Base-by-base conservation (phyloP, 2,329 filamentous ascomycete species). In the Fusarium avenaceum region DNA sequence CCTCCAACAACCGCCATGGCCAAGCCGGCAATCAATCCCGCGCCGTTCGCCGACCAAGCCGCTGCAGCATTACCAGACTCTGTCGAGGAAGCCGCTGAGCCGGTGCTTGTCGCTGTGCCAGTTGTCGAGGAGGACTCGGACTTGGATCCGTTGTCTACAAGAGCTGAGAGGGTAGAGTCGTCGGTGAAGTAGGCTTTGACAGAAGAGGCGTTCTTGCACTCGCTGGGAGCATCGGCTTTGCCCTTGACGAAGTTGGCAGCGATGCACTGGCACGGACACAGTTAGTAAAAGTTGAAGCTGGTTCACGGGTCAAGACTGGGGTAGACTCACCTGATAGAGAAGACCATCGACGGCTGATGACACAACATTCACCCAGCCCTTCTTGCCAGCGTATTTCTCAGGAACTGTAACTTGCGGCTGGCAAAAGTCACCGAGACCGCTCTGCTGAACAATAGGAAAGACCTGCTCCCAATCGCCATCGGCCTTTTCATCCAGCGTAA, bases 171-270 rank as follows among this genome's bases (percentile, higher is more conserved):
- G 39, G 74, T 69, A 20, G 69, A 24, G 64, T 82, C 80, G 65
- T 66, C 63, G 71, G 58, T 67, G 63, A 79, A 77, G 56, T 64
- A 76, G 28, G 63, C 76, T 32, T 70, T 75, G 51, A 79, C 62
- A 10, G 76, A 75, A 24, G 76, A 78, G 17, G 76, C 73, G 73
- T 82, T 82, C 24, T 67, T 76, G 76, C 80, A 82, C 4, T 73
- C 63, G 52, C 65, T 72, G 24, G 77, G 75, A 13, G 75, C 60
- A 19, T 75, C 69, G 38, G 71, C 74, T n/a, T 75, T 67, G 61
- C 80, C 80, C n/a, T 74, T 72, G 65, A 89, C 84, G 69, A 89
- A 89, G 66, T 84, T 84, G 67, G 87, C 84, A 33, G 81, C 80
- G 42, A 85, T 77, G 72, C 86, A 88, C 86, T 88, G 51, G 20